phyloP scores from a whole-genome alignment of 345 rosid species.

The Capsella bursapastoris region DNA sequence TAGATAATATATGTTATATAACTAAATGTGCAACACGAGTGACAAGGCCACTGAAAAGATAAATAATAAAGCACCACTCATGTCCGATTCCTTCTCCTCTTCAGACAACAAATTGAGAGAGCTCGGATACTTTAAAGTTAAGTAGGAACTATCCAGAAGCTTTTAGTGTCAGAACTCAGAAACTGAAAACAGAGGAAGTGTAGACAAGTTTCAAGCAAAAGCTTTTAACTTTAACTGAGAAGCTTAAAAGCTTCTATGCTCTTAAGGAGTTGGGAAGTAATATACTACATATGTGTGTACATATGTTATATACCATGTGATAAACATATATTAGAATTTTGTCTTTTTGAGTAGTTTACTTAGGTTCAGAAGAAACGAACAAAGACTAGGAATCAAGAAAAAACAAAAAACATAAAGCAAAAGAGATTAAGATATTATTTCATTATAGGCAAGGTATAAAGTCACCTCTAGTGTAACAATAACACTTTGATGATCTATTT shows the following conservation, averaged over 20 bases:
- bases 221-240: constrained; percentile 1
- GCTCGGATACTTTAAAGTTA: background rate
- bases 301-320: background rate
- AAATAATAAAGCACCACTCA: background rate
- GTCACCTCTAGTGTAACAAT: constrained; percentile 17
- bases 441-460: constrained; percentile 39
- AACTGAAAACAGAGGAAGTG: constrained; percentile 13
- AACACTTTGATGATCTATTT: constrained; percentile 31
- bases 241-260: background rate
- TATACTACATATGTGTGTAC: background rate
- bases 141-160: background rate
- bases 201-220: constrained; percentile 8
- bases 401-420: background rate
- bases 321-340: background rate
- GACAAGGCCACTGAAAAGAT: background rate
- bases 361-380: constrained; percentile 35
- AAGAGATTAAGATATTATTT: constrained; percentile 26
- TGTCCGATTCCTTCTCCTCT: background rate
- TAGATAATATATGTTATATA: no score
- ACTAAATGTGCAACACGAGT: background rate
- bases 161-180: background rate
- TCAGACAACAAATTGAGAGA: background rate
- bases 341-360: background rate
- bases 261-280: background rate
- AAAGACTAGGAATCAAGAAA: constrained; percentile 35